Conservation (phyloP, 495 filamentous ascomycete genomes). For the Penicillium pulvis region DNA sequence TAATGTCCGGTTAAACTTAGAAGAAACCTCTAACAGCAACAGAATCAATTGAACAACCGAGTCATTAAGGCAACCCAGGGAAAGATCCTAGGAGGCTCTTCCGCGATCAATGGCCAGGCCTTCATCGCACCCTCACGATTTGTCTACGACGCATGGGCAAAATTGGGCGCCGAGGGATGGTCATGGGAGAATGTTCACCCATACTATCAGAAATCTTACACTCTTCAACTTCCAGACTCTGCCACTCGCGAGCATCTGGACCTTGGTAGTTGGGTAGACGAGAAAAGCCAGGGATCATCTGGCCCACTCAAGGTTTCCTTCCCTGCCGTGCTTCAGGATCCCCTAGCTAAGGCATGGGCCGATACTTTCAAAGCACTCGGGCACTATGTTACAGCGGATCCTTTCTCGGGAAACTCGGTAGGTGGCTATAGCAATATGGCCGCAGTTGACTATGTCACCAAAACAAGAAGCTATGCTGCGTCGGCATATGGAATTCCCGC, state of each 20-base stretch:
- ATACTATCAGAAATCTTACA: too few species aligned
- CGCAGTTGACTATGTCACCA: constrained; percentile 33
- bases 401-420: constrained; percentile 35
- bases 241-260: constrained; percentile 3
- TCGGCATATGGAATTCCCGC: constrained; percentile 23
- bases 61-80: too few species aligned
- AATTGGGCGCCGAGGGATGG: too few species aligned
- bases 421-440: constrained; percentile 31
- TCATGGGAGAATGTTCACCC: too few species aligned
- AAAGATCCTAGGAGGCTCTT: too few species aligned
- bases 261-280: constrained; percentile 17
- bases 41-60: too few species aligned
- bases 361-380: constrained; percentile 29
- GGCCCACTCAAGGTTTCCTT: constrained; percentile 28
- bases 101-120: too few species aligned
- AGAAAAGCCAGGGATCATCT: constrained; percentile 13
- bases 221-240: too few species aligned
- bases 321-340: constrained; percentile 15
- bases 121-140: too few species aligned
- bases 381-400: constrained; percentile 36
- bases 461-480: constrained; percentile 48
- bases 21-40: too few species aligned
- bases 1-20: too few species aligned
- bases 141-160: too few species aligned
- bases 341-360: constrained; percentile 25